Evolutionary conservation across 2,329 filamentous ascomycete genomes (phyloP), one percentile per base, ranked within the genome.

Genomic region (Aspergillus sp.): DNA sequence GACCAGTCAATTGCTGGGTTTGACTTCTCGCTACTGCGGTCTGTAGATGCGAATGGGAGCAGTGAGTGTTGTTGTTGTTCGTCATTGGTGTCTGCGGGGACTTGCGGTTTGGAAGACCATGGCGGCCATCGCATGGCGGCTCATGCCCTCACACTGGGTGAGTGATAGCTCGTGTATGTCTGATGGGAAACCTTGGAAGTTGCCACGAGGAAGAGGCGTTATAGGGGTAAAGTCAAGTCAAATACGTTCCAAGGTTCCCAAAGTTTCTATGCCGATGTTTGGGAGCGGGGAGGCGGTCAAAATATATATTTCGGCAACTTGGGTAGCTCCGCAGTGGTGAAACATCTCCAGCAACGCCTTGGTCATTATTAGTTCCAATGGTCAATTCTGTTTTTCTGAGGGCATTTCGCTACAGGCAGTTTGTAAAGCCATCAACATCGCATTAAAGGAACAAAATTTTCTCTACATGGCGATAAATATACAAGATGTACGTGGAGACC

Each of bases 51-150:
- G 52, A 36, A 20, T 12, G 45, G 45, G 26, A 48, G 12, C 17
- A 18, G 15, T 15, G 22, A n/a, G 54, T 65, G 57, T 53, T 68
- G 51, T 59, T 65, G 53, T 52, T 66, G 34, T 36, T 66, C 59
- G 51, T 68, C 55, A 61, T 66, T 60, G 60, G 63, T 13, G 22
- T 13, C 18, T 44, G 48, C 60, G 64, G 42, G 57, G 56, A 62
- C 54, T 42, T 68, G 61, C 36, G 71, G 66, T 60, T 71, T 63
- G 59, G 76, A 73, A 60, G 73, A 71, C 78, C 79, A 80, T 73
- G 75, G 74, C 58, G 77, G 75, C 79, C 79, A 81, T 79, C 70
- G 73, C 79, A 81, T 81, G 58, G 63, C 71, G 71, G 62, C 66
- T 66, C 71, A 69, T 68, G 59, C 62, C 64, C 64, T 64, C 58